Evolutionary conservation across 805 yeast species (phyloP), one percentile per base, ranked within the genome.

Genomic region (Pachysolen tannophilus): DNA sequence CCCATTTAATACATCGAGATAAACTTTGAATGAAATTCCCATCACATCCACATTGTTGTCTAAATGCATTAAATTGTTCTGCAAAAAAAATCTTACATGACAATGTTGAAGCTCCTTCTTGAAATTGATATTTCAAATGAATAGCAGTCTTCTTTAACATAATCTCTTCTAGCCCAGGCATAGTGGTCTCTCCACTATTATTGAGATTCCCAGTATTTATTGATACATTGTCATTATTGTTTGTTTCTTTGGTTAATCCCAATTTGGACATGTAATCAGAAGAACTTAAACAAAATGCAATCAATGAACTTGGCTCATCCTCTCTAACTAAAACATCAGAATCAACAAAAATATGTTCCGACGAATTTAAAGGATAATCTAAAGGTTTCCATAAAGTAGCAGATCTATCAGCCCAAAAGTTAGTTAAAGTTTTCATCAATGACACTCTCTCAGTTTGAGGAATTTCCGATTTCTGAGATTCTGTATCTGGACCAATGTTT

Each of bases 351-450:
- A 90, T 75, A 53, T 92, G 97, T 51, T 92, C 97, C 0, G 81
- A 70, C 0, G 87, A 70, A 27, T 61, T 69, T 36, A 88, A 64
- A 2, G 97, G 95, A 56, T 87, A 88, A 14, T 74, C 80, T 23
- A 92, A 63, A 0, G 96, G 94, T 44, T 84, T 87, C 97, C 97
- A 94, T 15, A 92, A 67, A 2, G 94, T 81, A 1, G 97, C 92
- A 1, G 97, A 84, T 48, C 98, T 65, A 58, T 92, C 97, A 1
- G 97, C 97, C 97, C 97, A 92, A 56, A 92, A 92, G 47, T 79
- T 85, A 0, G 94, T 75, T 37, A 94, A 62, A 0, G 94, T 77
- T 47, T 83, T 85, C 61, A 92, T 72, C 24, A 92, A 56, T 1
- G 96, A 80, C 16, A 78, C 73, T 44, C 75, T 74, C 49, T 88